Evolutionary conservation across 495 filamentous ascomycete genomes (phyloP).

Genomic region (Penicillium paradoxum): DNA sequence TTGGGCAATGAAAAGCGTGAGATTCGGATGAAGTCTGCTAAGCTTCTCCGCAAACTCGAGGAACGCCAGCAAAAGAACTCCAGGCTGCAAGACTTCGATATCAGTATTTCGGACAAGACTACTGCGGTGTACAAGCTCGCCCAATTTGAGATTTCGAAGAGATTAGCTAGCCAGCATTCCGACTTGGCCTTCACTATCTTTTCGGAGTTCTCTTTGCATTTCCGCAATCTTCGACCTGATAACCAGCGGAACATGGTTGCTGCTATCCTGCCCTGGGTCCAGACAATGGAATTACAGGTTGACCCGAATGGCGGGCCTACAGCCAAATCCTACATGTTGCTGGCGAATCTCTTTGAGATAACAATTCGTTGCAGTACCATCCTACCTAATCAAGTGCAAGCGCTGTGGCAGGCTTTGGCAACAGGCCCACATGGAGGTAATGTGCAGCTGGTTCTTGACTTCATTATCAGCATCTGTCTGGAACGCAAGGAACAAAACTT

Average conservation of each 20-base stretch:
- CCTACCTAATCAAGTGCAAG: constrained; percentile 93
- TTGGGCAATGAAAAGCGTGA: constrained; percentile 85
- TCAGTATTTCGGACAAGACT: constrained; percentile 96
- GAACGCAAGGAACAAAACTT: constrained; percentile 96
- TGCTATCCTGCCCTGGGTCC: constrained; percentile 93
- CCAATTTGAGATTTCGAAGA: constrained; percentile 91
- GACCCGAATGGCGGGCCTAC: constrained; percentile 91
- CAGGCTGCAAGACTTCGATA: constrained; percentile 93
- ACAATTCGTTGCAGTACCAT: constrained; percentile 85
- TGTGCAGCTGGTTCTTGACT: constrained; percentile 88
- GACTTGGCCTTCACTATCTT: constrained; percentile 90
- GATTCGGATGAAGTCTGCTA: constrained; percentile 82
- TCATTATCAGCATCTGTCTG: constrained; percentile 87
- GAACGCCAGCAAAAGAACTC: constrained; percentile 79
- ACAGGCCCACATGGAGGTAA: constrained; percentile 94
- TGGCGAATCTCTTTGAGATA: constrained; percentile 94
- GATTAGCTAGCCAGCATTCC: constrained; percentile 80
- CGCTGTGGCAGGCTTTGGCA: constrained; percentile 92
- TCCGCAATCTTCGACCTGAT: constrained; percentile 73
- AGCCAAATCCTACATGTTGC: constrained; percentile 85
- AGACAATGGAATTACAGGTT: constrained; percentile 87
- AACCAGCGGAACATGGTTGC: constrained; percentile 91
- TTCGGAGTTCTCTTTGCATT: constrained; percentile 88
- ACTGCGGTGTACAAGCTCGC: constrained; percentile 96
- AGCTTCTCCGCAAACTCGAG: constrained; percentile 76